Base-by-base conservation (phyloP, 148 eudicot genomes). In the Nyssa sinensis region DNA sequence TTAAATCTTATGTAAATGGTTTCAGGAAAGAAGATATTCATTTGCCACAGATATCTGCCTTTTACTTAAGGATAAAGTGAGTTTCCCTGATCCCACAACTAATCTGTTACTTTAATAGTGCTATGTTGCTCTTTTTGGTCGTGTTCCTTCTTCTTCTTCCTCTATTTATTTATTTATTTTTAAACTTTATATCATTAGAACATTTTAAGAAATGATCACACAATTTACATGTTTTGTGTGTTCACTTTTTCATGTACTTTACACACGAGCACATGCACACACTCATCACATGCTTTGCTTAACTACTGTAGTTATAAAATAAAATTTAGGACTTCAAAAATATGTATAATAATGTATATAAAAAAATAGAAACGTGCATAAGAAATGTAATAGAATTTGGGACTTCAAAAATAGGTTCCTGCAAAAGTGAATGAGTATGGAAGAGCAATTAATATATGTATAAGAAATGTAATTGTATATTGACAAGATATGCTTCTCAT, bases 31-130 rank as follows among this genome's bases (percentile, higher is more conserved):
- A 87, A 81, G 83, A 70, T 58, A 81, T 78, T 44, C 85, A 92
- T 34, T 83, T 93, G 82, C 94, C 92, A 28, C 98, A 91, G 84
- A 76, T 87, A 49, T 71, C 98, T 77, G 82, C 91, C 32, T 81
- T 91, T 70, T 93, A 83, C 82, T 80, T 93, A 81, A 86, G 96
- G 83, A 85, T 93, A 74, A 89, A 89, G 98, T 93, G 67, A 88
- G 98, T 88, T 81, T 58, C 35, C 31, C 53, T 73, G 55, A 49
- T 67, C 60, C 59, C 39, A 7, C 14, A 17, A 31, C 35, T 47
- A 62, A 27, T 28, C 34, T 60, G 3, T 59, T 34, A 51, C 39
- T 51, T 70, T 58, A 41, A 59, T 30, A 60, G 34, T 25, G 32
- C 12, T 35, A 16, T 35, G 23, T 31, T 60, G 53, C 55, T 35